Percentiles rank a stretch among this genome's conserved stretches.
Conservation (phyloP, 352 stramenopile genomes). For the Phytophthora vignae region DNA sequence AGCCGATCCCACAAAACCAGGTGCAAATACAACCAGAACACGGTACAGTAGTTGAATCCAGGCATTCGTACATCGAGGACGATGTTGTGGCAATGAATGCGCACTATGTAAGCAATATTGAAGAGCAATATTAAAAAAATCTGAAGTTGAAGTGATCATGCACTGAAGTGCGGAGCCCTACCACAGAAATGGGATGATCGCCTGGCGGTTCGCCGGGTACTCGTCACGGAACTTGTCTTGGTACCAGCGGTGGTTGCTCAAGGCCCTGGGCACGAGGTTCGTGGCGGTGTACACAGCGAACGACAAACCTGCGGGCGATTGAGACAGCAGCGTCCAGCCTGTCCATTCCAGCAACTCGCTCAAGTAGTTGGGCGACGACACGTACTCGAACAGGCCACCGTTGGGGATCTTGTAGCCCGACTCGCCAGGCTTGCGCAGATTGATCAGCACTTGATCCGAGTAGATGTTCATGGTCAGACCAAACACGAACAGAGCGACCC, state of each 20-base stretch:
- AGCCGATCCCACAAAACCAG: not conserved
- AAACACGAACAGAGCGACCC: constrained; percentile 54
- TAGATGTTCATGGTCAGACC: constrained; percentile 72
- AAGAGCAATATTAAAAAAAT: not conserved
- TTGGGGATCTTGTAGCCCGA: constrained; percentile 65
- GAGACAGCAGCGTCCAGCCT: constrained; percentile 67
- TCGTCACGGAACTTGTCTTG: constrained; percentile 60
- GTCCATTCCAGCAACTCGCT: constrained; percentile 80
- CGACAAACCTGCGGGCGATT: constrained; percentile 59
- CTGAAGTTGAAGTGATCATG: not conserved
- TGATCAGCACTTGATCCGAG: constrained; percentile 74
- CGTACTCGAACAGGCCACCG: constrained; percentile 70
- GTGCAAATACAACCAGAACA: too few relatives aligned
- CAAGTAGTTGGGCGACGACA: constrained; percentile 84
- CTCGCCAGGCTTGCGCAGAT: constrained; percentile 66
- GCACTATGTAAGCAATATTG: not conserved
- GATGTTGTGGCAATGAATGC: too few relatives aligned
- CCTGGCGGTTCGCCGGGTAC: constrained; percentile 47
- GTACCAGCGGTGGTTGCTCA: constrained; percentile 68
- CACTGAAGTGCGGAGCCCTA: constrained; percentile 11
- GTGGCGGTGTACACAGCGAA: constrained; percentile 61
- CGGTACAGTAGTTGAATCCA: too few relatives aligned
- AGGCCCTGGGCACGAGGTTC: constrained; percentile 55
- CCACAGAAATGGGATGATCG: constrained; percentile 52
- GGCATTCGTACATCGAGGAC: too few relatives aligned